A percentile compares a stretch with the other conserved stretches of the same genome.
phyloP scores from a whole-genome alignment of 2,329 filamentous ascomycete genomes.

The Dactylella cylindrospora region DNA sequence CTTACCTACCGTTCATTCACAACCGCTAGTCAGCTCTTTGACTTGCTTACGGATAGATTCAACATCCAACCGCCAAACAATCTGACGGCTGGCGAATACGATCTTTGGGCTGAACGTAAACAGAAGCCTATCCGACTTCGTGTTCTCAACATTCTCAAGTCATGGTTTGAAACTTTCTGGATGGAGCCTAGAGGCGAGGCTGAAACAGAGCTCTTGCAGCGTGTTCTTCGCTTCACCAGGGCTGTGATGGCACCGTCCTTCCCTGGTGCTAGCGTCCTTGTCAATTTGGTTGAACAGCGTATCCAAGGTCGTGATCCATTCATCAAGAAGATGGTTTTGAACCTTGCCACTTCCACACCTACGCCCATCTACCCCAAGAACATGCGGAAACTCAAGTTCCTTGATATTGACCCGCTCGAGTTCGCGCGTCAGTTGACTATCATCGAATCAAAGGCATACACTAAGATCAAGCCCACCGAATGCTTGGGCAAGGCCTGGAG shows the following conservation, averaged over 20 bases:
- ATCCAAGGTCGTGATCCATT: conserved; percentile 84
- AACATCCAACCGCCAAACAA: conserved; percentile 87
- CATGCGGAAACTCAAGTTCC: conserved; percentile 98
- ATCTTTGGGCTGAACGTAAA: conserved; percentile 88
- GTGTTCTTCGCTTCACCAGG: conserved; percentile 86
- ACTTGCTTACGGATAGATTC: conserved; percentile 87
- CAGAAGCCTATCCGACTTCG: conserved; percentile 94
- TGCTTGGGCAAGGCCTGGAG: conserved; percentile 99
- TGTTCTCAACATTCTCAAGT: conserved; percentile 96
- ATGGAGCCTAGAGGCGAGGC: conserved; percentile 90
- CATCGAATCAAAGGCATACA: conserved; percentile 90
- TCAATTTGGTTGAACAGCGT: conserved; percentile 84
- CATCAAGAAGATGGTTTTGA: conserved; percentile 82
- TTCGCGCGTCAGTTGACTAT: conserved; percentile 98
- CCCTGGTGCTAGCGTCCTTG: conserved; percentile 78
- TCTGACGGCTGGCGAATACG: conserved; percentile 72
- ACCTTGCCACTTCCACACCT: conserved; percentile 77
- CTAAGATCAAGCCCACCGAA: conserved; percentile 92
- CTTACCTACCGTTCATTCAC: conserved; percentile 97
- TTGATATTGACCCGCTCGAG: conserved; percentile 93
- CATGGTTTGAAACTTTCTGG: conserved; percentile 98
- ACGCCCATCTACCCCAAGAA: conserved; percentile 94
- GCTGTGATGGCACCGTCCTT: conserved; percentile 93
- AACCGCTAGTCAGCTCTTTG: conserved; percentile 83
- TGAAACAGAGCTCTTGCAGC: conserved; percentile 78